Evolutionary conservation across 306 rosid genomes (phyloP), one percentile per base, ranked within the genome.

Genomic region (Prunus kanzakura): DNA sequence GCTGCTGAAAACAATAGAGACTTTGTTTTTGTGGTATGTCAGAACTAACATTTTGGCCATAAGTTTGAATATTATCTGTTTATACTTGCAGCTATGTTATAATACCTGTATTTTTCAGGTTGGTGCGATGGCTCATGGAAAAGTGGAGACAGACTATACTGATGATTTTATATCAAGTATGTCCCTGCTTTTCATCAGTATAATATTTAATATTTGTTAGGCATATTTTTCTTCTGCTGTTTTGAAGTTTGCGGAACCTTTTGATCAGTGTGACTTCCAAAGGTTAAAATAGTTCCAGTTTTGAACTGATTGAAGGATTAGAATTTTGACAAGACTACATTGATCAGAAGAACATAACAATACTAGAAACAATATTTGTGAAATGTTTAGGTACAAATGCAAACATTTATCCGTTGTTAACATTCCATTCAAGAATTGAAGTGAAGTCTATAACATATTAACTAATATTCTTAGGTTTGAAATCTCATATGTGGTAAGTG

Each of bases 101-200:
- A 69, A 70, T 57, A 58, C 62, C 62, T 57, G 76, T 49, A 38
- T 77, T 81, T 61, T 61, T 80, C 84, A 93, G 98, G 88, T 90
- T 22, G 97, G 97, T 75, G 97, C 96, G 41, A 89, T 90, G 93
- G 89, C 97, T 82, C 96, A 89, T 76, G 97, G 96, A 71, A 90
- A 89, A 88, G 71, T 94, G 81, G 95, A 90, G 81, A 73, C 88
- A 0, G 95, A 89, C 71, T 94, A 87, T 68, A 88, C 86, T 15
- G 93, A 94, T 0, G 98, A 94, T 77, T 87, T 79, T 65, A 54
- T 94, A 81, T 87, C 97, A 79, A 77, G 98, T 94, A 85, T 10
- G 89, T 75, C n/a, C 57, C 10, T 65, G 11, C 66, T 62, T 62
- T 62, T 62, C 23, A 13, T 57, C 41, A 15, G 74, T 32, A 52